Evolutionary conservation across 352 stramenopile genomes (phyloP), one percentile per base, ranked within the genome.

Genomic region (Pythium vanterpoolii): DNA sequence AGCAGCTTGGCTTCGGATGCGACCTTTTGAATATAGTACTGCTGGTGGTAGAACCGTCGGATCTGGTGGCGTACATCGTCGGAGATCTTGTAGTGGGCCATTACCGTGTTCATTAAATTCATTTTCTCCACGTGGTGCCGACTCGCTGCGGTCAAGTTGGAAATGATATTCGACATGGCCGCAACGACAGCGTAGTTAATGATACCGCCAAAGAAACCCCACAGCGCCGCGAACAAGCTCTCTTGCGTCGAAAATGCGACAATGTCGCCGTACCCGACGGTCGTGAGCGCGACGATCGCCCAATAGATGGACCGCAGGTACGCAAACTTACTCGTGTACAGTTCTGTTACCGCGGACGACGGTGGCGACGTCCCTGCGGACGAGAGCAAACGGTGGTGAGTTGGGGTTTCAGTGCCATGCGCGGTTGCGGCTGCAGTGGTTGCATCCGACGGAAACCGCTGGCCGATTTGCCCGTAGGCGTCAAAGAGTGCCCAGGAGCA

Each of bases 111-210:
- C 27, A 86, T 70, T 5, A 66, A 60, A 50, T 89, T 88, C 67
- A 90, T 80, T 30, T 80, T 84, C 43, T 93, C 81, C 28, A 80
- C 73, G 36, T 86, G 74, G 27, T 89, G 73, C 9, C 69, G 80
- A 42, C 76, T 79, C 18, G 65, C 62, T 0, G 80, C 80, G 2
- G 77, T 87, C 7, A 89, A 59, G 52, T 89, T 86, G 1, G 83
- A 85, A 16, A 90, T 90, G 56, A 89, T 79, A 52, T 79, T 89
- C 2, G 83, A 93, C 75, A 93, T 90, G 14, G 77, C 79, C 1
- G 79, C 79, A 11, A 90, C 76, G 19, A 90, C 81, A 14, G 77
- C 79, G 51, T 88, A 93, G 62, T 90, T 90, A 60, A 93, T 93
- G 27, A 90, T 74, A 0, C 69, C 79, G 1, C 79, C 80, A 1